Percentiles rank a stretch among this genome's conserved stretches.
phyloP scores from a whole-genome alignment of 352 stramenopile species.

The Discostella stelligera region DNA sequence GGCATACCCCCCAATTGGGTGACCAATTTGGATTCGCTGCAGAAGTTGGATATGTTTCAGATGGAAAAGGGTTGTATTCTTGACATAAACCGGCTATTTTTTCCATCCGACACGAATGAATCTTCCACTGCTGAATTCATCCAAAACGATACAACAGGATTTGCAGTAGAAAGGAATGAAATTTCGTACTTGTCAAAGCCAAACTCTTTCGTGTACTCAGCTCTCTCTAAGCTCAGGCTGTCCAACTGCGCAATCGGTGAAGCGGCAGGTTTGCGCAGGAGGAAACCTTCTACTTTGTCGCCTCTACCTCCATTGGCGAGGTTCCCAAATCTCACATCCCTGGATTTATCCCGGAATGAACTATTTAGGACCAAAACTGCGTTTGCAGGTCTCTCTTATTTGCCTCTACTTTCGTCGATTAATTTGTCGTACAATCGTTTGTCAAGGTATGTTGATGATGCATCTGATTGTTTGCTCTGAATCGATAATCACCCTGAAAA shows the following conservation, averaged over 20 bases:
- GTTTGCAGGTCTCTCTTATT: constrained; percentile 54
- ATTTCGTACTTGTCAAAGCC: not conserved
- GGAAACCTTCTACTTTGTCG: constrained; percentile 20
- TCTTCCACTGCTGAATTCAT: not conserved
- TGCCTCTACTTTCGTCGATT: constrained; percentile 55
- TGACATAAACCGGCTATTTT: constrained; percentile 56
- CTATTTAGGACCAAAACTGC: constrained; percentile 55
- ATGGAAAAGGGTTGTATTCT: constrained; percentile 60
- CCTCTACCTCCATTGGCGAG: constrained; percentile 48
- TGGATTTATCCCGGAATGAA: constrained; percentile 75
- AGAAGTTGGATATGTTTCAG: constrained; percentile 64
- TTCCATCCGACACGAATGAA: constrained; percentile 34
- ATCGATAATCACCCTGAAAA: not conserved
- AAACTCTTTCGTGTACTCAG: constrained; percentile 17
- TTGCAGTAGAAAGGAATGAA: not conserved
- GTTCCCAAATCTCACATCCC: constrained; percentile 55
- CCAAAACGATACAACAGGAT: not conserved
- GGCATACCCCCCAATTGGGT: constrained; percentile 67
- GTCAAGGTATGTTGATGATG: constrained; percentile 24
- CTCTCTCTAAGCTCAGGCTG: constrained; percentile 51
- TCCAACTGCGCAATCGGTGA: constrained; percentile 65
- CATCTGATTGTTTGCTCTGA: not conserved
- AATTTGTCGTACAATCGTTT: constrained; percentile 74
- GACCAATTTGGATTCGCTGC: constrained; percentile 51
- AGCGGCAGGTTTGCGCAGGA: constrained; percentile 39